A percentile compares a stretch with the other conserved stretches of the same genome.
Conservation (phyloP, 352 stramenopile genomes). For the Phytophthora pisi region DNA sequence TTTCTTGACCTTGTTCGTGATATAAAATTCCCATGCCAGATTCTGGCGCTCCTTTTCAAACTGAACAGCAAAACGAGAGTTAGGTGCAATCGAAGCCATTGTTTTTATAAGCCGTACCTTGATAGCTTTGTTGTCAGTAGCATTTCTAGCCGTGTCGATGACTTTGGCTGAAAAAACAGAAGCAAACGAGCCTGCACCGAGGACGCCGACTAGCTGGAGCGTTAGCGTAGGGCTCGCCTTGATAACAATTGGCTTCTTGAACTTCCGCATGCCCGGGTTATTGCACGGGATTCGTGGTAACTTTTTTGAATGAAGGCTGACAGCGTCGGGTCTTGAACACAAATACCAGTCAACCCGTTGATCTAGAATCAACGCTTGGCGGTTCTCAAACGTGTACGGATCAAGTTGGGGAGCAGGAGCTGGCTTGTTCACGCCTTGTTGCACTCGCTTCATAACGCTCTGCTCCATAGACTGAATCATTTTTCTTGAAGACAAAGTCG, state of each 20-base stretch:
- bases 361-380: conserved; percentile 51
- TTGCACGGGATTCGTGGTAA: conserved; percentile 52
- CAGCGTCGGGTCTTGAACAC: conserved; percentile 43
- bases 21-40: conserved; percentile 83
- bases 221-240: conserved; percentile 35
- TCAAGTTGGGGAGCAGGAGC: conserved; percentile 36
- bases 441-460: background rate
- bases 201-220: conserved; percentile 55
- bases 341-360: conserved; percentile 51
- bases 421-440: background rate
- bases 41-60: conserved; percentile 74
- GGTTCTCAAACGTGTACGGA: conserved; percentile 60
- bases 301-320: conserved; percentile 62
- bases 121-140: conserved; percentile 48
- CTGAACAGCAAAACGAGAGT: conserved; percentile 32
- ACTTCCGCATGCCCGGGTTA: conserved; percentile 51
- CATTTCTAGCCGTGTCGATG: conserved; percentile 28
- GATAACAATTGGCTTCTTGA: conserved; percentile 61
- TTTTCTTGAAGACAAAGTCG: conserved; percentile 27
- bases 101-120: conserved; percentile 53
- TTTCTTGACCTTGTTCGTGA: conserved; percentile 60
- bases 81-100: conserved; percentile 3
- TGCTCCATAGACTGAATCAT: conserved; percentile 8
- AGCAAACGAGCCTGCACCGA: conserved; percentile 79
- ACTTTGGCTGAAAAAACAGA: conserved; percentile 70